Conservation (phyloP, 2,329 filamentous ascomycete genomes). For the Remersonia thermophila region DNA sequence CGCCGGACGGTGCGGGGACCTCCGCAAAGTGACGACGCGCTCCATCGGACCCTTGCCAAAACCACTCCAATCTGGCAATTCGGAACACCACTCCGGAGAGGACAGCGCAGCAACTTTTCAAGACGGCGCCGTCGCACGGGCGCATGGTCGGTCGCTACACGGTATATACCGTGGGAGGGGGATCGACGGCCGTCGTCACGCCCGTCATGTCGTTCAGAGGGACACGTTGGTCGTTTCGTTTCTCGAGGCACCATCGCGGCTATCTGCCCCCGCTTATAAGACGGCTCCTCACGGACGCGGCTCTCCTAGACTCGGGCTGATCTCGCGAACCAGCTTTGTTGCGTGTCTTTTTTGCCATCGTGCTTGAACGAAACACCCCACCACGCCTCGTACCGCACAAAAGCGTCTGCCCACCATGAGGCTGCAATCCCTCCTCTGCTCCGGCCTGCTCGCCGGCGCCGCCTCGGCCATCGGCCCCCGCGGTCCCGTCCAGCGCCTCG, state of each 20-base stretch:
- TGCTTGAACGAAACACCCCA: no score
- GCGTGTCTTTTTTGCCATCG: no score
- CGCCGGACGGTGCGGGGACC: not conserved
- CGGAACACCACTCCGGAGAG: conserved; percentile 19
- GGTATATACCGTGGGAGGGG: conserved; percentile 8
- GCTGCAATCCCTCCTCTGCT: conserved; percentile 12
- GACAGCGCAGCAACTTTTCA: conserved; percentile 16
- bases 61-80: conserved; percentile 18
- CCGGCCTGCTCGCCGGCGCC: conserved; percentile 18
- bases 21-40: not conserved
- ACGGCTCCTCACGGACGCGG: no score
- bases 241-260: no score
- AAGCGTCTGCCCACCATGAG: no score
- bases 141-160: conserved; percentile 3
- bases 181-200: no score
- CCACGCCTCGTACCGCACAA: no score
- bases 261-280: no score
- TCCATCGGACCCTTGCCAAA: conserved; percentile 8
- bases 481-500: conserved; percentile 16
- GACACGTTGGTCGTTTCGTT: no score
- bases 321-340: no score
- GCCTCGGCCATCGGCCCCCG: conserved; percentile 15
- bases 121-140: not conserved
- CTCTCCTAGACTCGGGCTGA: no score
- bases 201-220: no score